Base-by-base conservation (phyloP, 495 filamentous ascomycete species). In the Penicillium canariense region DNA sequence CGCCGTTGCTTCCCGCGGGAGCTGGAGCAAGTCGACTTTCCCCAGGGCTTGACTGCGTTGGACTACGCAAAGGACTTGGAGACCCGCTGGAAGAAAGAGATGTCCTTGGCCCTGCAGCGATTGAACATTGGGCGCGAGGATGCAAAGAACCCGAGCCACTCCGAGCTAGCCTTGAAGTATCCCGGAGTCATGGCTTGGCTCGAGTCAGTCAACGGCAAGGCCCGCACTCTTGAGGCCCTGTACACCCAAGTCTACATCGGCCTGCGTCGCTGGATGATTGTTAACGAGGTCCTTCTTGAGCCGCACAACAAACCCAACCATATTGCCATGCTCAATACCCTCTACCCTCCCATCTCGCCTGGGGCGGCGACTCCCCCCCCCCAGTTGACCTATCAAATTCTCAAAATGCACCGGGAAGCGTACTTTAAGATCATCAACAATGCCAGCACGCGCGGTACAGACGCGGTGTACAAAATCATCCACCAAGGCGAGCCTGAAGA, bases 61-160 rank as follows among this genome's bases (percentile, higher is more conserved):
- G 87, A 90, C 66, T 90, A 90, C 63, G 73, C 89, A 39, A 83
- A 79, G 52, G 84, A 88, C 52, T 69, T 90, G 20, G 85, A 90
- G 54, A 75, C 58, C n/a, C 74, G 87, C 51, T 78, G 85, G 48
- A 78, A 81, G 60, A 81, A 82, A 43, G 87, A 90, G 56, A 62
- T 83, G 8, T 65, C 67, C 3, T 65, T 70, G 6, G 78, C 76
- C 14, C 49, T 81, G 40, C 57, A 69, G 30, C 69, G 78, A 36
- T 58, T 84, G 30, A 67, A 68, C 5, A 39, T 84, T n/a, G 67
- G 69, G 14, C 59, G 68, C 7, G 63, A 76, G 3, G 74, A 77
- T 54, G 60, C 63, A 6, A 48, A 71, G 8, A 66, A 76, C 17
- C 58, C 54, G 4, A 23, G 36, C 11, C 59, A 60, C 20, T 75